Evolutionary conservation across 345 rosid species (phyloP), one percentile per base, ranked within the genome.

Genomic region (Linum tenue): DNA sequence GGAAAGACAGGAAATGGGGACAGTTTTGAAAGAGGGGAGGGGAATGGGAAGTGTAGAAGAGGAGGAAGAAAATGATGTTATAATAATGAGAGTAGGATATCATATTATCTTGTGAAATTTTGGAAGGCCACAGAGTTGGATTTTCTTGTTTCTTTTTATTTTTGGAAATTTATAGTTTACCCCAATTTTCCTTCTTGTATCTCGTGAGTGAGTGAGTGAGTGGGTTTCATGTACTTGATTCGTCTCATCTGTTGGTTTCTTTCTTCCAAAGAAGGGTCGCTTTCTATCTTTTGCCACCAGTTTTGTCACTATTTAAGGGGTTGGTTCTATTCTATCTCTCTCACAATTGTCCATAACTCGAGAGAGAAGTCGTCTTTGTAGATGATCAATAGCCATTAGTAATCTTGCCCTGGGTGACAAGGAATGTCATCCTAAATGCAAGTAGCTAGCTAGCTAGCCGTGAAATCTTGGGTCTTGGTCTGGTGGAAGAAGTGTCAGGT

Each of bases 161-260:
- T 22, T 22, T 22, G 31, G 31, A 22, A 22, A 22, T 22, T 22
- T 22, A 22, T 22, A 22, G 31, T 22, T 22, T 22, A 22, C 31
- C 31, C n/a, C 58, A 39, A 39, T 39, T 16, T 62, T 37, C 63
- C 56, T 65, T 62, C 39, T 67, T 72, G 51, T 58, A 37, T 44
- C 71, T 69, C 56, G 72, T 69, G 77, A 66, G 61, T 64, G 17
- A 56, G 72, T 69, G 77, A 66, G 61, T 64, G 17, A 56, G 67
- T 63, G 57, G 51, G 64, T 48, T 31, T 58, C 53, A 48, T 67
- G 74, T 64, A 67, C 82, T 71, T 71, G 60, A 15, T 80, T 70
- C 79, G 85, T 81, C 86, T 59, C 62, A 65, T 80, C 65, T 65
- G 57, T 59, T 77, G 85, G 73, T 72, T 74, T 76, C 31, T 22